phyloP scores from a whole-genome alignment of 2,329 filamentous ascomycete genomes.

The Pseudogymnoascus sp. region DNA sequence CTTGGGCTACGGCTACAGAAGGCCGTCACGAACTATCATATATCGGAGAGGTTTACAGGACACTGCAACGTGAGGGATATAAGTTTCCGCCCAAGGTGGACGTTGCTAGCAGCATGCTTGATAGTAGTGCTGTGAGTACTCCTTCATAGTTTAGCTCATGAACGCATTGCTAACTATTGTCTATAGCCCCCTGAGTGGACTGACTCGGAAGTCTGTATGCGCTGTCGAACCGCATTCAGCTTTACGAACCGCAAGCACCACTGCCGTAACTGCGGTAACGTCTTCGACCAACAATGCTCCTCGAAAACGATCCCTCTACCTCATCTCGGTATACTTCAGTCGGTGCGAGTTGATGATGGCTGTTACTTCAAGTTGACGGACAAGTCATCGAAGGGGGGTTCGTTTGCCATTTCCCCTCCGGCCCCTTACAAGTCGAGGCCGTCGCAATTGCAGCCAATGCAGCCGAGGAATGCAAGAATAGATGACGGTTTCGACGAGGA shows the following conservation, averaged over 20 bases:
- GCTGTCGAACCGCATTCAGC: constrained; percentile 88
- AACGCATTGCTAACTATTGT: background rate
- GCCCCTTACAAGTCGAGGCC: constrained; percentile 54
- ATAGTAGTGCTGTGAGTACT: constrained; percentile 77
- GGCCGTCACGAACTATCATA: constrained; percentile 76
- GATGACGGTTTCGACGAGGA: constrained; percentile 94
- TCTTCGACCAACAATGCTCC: constrained; percentile 93
- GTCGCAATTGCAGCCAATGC: constrained; percentile 49
- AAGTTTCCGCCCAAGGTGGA: constrained; percentile 80
- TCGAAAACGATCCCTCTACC: constrained; percentile 81
- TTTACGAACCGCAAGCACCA: constrained; percentile 99
- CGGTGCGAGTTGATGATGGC: constrained; percentile 91
- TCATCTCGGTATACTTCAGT: constrained; percentile 83
- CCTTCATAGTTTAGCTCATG: background rate
- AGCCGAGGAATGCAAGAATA: constrained; percentile 79
- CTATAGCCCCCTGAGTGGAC: constrained; percentile 86
- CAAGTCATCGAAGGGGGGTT: constrained; percentile 48
- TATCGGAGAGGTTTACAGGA: constrained; percentile 79
- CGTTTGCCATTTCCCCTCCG: constrained; percentile 37
- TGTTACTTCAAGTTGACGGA: constrained; percentile 86
- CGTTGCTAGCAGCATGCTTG: constrained; percentile 94
- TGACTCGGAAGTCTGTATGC: constrained; percentile 97
- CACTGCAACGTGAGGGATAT: constrained; percentile 76
- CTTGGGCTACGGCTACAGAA: constrained; percentile 85
- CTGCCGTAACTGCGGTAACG: constrained; percentile 94